Conservation (phyloP, 768 basidiomycete genomes). For the Kwoniella bestiolae region DNA sequence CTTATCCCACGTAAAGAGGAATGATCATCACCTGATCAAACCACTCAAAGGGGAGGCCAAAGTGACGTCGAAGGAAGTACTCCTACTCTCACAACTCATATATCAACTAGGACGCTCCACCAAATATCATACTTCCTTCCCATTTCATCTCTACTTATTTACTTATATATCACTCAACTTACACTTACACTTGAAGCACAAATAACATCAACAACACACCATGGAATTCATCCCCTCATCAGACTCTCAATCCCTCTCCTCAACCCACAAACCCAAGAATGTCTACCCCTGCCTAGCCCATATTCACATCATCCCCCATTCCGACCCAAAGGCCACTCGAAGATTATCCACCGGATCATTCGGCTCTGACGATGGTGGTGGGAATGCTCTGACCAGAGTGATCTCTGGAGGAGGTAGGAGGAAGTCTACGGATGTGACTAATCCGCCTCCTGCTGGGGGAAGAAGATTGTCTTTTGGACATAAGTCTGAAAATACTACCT, state of each 20-base stretch:
- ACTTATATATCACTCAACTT: not conserved
- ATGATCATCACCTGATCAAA: conserved; percentile 1
- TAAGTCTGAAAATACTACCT: not conserved
- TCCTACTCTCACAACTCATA: not conserved
- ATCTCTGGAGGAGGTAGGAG: conserved; percentile 40
- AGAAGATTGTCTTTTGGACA: conserved; percentile 7
- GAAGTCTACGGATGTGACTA: conserved; percentile 24
- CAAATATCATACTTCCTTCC: not conserved
- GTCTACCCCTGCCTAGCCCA: conserved; percentile 47
- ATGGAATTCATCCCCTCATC: conserved; percentile 41
- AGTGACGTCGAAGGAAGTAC: not conserved
- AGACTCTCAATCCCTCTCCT: conserved; percentile 7
- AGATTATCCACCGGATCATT: conserved; percentile 37
- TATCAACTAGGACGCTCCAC: conserved; percentile 7
- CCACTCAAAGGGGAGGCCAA: not conserved
- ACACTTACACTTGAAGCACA: not conserved
- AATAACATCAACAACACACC: not conserved
- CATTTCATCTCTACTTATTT: not conserved
- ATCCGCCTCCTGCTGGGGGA: conserved; percentile 4
- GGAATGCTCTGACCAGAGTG: conserved; percentile 39
- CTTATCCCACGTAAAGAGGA: not conserved
- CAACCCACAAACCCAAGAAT: conserved; percentile 37
- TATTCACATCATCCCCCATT: conserved; percentile 37
- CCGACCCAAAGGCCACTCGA: conserved; percentile 17
- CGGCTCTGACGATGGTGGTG: conserved; percentile 25